phyloP scores from a whole-genome alignment of 2,329 filamentous ascomycete genomes.

The Fusarium sp. region DNA sequence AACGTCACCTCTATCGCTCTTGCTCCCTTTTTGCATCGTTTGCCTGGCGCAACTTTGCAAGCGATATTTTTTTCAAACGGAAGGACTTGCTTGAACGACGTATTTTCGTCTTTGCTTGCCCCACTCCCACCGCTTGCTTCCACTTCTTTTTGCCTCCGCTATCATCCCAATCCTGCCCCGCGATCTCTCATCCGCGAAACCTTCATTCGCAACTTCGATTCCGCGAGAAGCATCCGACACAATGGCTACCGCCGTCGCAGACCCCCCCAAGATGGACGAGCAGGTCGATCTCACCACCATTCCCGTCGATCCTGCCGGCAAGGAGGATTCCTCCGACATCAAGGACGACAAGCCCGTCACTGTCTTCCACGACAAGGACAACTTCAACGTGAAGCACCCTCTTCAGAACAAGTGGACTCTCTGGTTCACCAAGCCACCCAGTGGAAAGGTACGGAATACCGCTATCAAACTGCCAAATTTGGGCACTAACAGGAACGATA shows the following conservation, averaged over 20 bases:
- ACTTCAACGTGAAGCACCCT: constrained; percentile 99
- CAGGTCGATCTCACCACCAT: constrained; percentile 78
- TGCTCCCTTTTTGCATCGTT: constrained; percentile 43
- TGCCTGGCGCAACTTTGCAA: constrained; percentile 59
- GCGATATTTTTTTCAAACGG: constrained; percentile 22
- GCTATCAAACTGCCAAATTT: constrained; percentile 4
- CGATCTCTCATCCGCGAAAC: constrained; percentile 44
- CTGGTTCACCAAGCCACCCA: constrained; percentile 99
- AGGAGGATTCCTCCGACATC: constrained; percentile 64
- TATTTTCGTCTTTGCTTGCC: constrained; percentile 37
- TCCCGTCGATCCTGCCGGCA: constrained; percentile 74
- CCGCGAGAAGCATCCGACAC: constrained; percentile 37
- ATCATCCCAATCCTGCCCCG: constrained; percentile 49
- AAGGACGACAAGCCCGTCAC: constrained; percentile 79
- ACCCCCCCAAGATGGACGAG: constrained; percentile 58
- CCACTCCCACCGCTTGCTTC: constrained; percentile 42
- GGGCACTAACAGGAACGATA: constrained; percentile 55
- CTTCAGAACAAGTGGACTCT: constrained; percentile 98
- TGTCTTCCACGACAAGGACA: constrained; percentile 97
- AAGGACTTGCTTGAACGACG: constrained; percentile 50
- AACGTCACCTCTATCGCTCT: constrained; percentile 36
- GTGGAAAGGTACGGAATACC: constrained; percentile 79
- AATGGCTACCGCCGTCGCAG: constrained; percentile 56
- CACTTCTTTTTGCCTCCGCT: constrained; percentile 39
- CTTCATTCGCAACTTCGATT: constrained; percentile 24